phyloP scores from a whole-genome alignment of 2,329 filamentous ascomycete species.

The Bipolaris bicolor region DNA sequence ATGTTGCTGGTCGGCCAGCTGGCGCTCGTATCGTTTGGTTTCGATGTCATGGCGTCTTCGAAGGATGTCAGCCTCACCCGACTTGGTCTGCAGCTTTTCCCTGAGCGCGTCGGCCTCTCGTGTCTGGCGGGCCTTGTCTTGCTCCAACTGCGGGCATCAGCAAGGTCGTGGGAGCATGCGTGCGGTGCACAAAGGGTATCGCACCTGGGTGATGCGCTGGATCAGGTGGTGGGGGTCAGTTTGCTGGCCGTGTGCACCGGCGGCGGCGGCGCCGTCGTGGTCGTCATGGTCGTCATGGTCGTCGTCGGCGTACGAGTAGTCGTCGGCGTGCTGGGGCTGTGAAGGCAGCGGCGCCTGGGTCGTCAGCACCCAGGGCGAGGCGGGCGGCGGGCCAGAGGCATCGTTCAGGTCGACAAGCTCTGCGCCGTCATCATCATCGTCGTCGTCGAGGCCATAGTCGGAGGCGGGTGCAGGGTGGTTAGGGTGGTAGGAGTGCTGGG shows the following conservation, averaged over 20 bases:
- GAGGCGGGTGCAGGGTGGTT: slow-evolving; percentile 13
- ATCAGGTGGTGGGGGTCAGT: slow-evolving; percentile 45
- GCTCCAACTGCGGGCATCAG: slow-evolving; percentile 50
- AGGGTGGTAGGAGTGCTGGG: slow-evolving; percentile 18
- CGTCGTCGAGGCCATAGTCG: slow-evolving; percentile 56
- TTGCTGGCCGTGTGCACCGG: slow-evolving; percentile 14
- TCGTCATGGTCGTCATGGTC: slow-evolving; percentile 1
- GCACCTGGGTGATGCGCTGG: slow-evolving; percentile 51
- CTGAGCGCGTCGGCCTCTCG: slow-evolving; percentile 37
- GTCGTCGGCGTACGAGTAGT: slow-evolving; percentile 1
- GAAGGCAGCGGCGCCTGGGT: slow-evolving; percentile 10
- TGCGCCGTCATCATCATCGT: slow-evolving; percentile 49
- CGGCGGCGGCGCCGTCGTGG: neutral
- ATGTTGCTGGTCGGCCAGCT: slow-evolving; percentile 67
- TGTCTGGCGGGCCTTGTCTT: slow-evolving; percentile 46
- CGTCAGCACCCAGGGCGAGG: slow-evolving; percentile 1
- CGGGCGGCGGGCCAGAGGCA: slow-evolving; percentile 9
- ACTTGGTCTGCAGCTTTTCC: slow-evolving; percentile 57
- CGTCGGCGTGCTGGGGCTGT: slow-evolving; percentile 5
- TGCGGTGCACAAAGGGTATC: neutral
- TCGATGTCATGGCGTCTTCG: slow-evolving; percentile 70
- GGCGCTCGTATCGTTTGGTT: slow-evolving; percentile 66
- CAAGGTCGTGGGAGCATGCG: slow-evolving; percentile 1
- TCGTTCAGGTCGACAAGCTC: slow-evolving; percentile 55
- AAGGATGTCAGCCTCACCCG: slow-evolving; percentile 77